phyloP scores from a whole-genome alignment of 805 yeast genomes.

The Candida sanyiensis region DNA sequence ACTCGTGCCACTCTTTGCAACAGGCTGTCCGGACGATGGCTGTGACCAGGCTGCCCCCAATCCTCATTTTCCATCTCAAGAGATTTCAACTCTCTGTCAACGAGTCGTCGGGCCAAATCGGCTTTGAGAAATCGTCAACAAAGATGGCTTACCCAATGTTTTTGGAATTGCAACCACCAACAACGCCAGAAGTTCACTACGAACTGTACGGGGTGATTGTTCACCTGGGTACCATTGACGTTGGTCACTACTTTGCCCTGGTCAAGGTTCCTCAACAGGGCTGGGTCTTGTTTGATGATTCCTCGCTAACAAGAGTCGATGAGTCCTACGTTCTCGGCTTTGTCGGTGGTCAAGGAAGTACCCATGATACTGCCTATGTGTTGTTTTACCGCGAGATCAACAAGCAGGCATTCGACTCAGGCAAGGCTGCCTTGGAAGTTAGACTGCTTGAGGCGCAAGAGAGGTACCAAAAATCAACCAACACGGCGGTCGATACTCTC shows the following conservation, averaged over 20 bases:
- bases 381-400: constrained; percentile 68
- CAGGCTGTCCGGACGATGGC: constrained; percentile 91
- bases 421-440: background rate
- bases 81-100: constrained; percentile 88
- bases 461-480: background rate
- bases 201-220: constrained; percentile 84
- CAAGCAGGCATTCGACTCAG: constrained; percentile 29
- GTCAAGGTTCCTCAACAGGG: constrained; percentile 74
- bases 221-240: constrained; percentile 96
- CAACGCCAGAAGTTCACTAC: constrained; percentile 51
- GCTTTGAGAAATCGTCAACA: constrained; percentile 86
- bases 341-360: constrained; percentile 79
- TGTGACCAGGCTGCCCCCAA: constrained; percentile 68
- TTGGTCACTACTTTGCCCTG: constrained; percentile 90
- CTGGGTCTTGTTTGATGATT: constrained; percentile 94
- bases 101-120: constrained; percentile 66
- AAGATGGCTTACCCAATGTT: constrained; percentile 75
- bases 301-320: constrained; percentile 83
- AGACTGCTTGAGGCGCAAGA: background rate
- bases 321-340: constrained; percentile 78
- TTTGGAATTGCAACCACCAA: constrained; percentile 51
- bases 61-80: constrained; percentile 79
- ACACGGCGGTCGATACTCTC: no score
- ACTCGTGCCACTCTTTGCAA: constrained; percentile 81
- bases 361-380: constrained; percentile 77